Evolutionary conservation across 1,139 yeast species (phyloP), one percentile per base, ranked within the genome.

Genomic region (Blastobotrys capitulatus): DNA sequence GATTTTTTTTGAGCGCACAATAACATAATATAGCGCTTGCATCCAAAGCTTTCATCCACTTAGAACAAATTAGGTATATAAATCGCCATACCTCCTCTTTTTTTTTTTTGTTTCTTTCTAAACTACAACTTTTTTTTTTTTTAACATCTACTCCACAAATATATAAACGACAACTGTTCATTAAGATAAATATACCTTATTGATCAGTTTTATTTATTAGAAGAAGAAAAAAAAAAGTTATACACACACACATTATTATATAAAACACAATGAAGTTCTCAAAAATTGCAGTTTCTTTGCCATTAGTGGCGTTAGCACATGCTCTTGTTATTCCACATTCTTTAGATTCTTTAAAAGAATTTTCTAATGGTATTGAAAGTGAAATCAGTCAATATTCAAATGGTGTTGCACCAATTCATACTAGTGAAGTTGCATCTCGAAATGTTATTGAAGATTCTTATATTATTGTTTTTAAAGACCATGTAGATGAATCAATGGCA

Each of bases 401-500:
- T 32, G 60, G 54, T 38, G 51, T 48, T 35, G 76, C 74, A 27
- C 79, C 80, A 27, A 58, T 78, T 44, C 56, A 75, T 56, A 67
- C 72, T 42, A 60, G 71, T 46, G 72, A 69, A 48, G 57, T 68
- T 42, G 73, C 72, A 53, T 61, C 66, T 37, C 71, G 76, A 52
- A 77, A 79, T 57, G 60, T 77, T 48, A 78, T 87, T 59, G 86
- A 89, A 46, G 80, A 86, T 73, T 82, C 85, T 64, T 89, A 86
- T 72, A 86, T 89, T 55, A 68, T 83, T 55, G 88, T 86, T 44
- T 80, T 87, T 71, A 87, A 86, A 74, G 78, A 79, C 46, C 78
- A 73, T 47, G 72, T 80, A 43, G 62, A 75, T 29, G 66, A 72
- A 22, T 77, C 78, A 37, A 77, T 77, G 52, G 70, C 79, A 32